These are phyloP conservation scores for Botrytis paeoniae DNA, from an alignment of 2,329 filamentous ascomycete species.

Conservation along the genomic window DNA sequence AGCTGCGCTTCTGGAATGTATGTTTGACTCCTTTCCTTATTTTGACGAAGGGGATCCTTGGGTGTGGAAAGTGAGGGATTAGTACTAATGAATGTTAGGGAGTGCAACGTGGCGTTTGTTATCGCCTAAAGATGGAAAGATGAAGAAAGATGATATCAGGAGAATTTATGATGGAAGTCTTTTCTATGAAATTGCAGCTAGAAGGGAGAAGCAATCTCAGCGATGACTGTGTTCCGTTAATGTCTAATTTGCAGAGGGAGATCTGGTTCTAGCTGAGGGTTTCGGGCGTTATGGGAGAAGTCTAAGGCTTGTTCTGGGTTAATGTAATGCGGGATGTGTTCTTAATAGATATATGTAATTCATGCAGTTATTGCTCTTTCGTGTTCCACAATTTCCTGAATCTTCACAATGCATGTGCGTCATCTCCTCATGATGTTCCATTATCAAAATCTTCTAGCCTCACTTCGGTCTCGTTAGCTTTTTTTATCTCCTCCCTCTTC, in stretches of 20 bases:
- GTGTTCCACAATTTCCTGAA: background rate
- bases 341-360: background rate
- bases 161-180: slow-evolving; percentile 52
- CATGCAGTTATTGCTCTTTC: background rate
- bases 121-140: slow-evolving; percentile 53
- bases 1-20: slow-evolving; percentile 37
- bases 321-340: background rate
- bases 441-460: background rate
- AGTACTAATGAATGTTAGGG: slow-evolving; percentile 35
- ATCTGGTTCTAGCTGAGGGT: background rate
- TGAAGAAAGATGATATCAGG: slow-evolving; percentile 57
- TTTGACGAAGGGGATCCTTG: too few relatives aligned
- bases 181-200: slow-evolving; percentile 45
- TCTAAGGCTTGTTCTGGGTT: background rate
- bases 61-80: background rate
- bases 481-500: background rate
- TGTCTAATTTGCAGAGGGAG: background rate
- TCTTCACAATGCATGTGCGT: background rate
- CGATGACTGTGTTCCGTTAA: background rate
- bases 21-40: slow-evolving; percentile 23
- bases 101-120: slow-evolving; percentile 51
- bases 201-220: slow-evolving; percentile 22
- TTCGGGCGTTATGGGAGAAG: background rate
- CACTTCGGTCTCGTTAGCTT: background rate
- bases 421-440: background rate